These are phyloP conservation scores for Juglanconis juglandina DNA, from an alignment of 2,329 filamentous ascomycete species.

Conservation along the genomic window DNA sequence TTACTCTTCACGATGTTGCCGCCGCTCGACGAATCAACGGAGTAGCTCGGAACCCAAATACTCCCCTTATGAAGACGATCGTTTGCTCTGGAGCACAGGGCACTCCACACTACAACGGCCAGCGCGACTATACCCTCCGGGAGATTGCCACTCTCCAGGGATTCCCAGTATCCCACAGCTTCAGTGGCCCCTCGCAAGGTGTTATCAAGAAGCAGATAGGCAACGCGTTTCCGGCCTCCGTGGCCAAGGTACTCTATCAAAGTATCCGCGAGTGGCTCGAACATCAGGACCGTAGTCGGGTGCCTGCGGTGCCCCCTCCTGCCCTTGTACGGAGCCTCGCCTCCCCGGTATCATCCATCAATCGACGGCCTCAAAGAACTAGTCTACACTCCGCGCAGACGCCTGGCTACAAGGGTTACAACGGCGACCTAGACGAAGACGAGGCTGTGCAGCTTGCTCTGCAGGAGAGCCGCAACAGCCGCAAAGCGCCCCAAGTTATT, in stretches of 20 bases:
- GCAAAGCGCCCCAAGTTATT: not conserved
- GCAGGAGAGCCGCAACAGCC: not conserved
- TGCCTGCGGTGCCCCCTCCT: too few relatives aligned
- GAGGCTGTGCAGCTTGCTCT: not conserved
- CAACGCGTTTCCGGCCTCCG: conserved; percentile 69
- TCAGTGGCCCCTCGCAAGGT: conserved; percentile 35
- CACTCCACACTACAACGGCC: conserved; percentile 60
- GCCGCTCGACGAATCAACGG: conserved; percentile 21
- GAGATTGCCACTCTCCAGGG: conserved; percentile 71
- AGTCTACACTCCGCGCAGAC: not conserved
- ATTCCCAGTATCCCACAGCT: conserved; percentile 61
- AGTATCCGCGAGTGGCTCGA: conserved; percentile 47
- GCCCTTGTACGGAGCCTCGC: too few relatives aligned
- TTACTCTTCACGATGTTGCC: conserved; percentile 37
- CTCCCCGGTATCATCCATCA: not conserved
- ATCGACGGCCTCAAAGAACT: not conserved
- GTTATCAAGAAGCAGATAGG: conserved; percentile 64
- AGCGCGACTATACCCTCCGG: conserved; percentile 58
- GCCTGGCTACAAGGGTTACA: not conserved
- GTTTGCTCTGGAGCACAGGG: conserved; percentile 61
- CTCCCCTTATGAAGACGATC: conserved; percentile 53
- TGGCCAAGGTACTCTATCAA: conserved; percentile 46
- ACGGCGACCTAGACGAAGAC: conserved; percentile 45
- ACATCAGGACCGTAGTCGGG: conserved; percentile 35
- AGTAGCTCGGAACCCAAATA: conserved; percentile 42